Base-by-base conservation (phyloP, 2,329 filamentous ascomycete genomes). In the Colletotrichum orchidophilum region DNA sequence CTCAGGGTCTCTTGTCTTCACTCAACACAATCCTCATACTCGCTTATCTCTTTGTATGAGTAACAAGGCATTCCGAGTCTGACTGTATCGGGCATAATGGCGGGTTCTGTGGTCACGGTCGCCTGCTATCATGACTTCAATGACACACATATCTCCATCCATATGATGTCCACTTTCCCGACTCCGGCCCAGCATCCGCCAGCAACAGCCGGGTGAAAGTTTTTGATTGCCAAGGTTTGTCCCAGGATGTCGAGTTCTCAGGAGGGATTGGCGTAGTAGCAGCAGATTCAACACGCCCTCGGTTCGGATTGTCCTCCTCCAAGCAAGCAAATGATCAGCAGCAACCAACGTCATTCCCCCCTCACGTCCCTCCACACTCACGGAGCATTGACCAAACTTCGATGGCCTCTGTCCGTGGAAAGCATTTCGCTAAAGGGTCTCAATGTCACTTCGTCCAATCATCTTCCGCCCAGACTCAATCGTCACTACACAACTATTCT, bases 111-210 rank as follows among this genome's bases (percentile, higher is more conserved):
- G 5, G 21, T 54, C 39, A 9, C 31, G 31, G 27, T 31, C 27
- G 46, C 46, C 50, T 15, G 33, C 58, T 52, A 61, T 53, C 27
- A 59, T 54, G 21, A 31, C 63, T 70, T 27, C 39, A 29, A 27
- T 62, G 55, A 63, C 67, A 70, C 63, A 70, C 61, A 66, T 66
- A 66, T n/a, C 63, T 55, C 64, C 63, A 61, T 55, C 64, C 63
- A 61, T 24, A 68, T 71, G 68, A 68, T 64, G 64, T 63, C 27
- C 50, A 46, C 42, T 50, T 21, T 39, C 21, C 55, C 35, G 52
- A 54, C 24, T 39, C 49, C 15, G 35, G 31, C 50, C 50, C 52
- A 21, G 33, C 61, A 70, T 15, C 50, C 46, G 33, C 39, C 33
- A 53, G 27, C 46, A 55, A 35, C 46, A 55, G 52, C 55, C 8